Evolutionary conservation across 805 yeast species (phyloP), one percentile per base, ranked within the genome.

Genomic region (Saccharomycopsis fermentans): DNA sequence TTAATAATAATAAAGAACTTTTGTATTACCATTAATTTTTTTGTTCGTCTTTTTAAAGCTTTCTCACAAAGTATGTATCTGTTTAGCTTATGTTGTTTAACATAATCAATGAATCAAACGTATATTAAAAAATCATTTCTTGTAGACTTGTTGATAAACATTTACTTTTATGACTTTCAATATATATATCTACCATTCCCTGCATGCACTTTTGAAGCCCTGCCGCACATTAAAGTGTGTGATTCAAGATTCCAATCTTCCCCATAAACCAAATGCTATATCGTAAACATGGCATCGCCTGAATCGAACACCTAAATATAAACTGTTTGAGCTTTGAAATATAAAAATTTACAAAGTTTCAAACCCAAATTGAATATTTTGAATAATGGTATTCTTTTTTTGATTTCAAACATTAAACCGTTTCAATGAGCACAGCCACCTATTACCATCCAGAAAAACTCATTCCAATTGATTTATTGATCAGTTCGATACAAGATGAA

Each of bases 361-460:
- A n/a, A n/a, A n/a, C n/a, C n/a, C n/a, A n/a, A n/a, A n/a, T 39
- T 17, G 26, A n/a, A n/a, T 39, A 16, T 39, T 17, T n/a, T 3
- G 19, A n/a, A 21, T 17, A 39, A 39, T 17, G 24, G 12, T 9
- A 8, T 2, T 17, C 1, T 3, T 17, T 9, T 12, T 39, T n/a
- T n/a, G n/a, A n/a, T n/a, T n/a, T n/a, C n/a, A 39, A 39, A 39
- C 9, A 17, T 4, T 21, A n/a, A 21, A 5, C 11, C 4, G 16
- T 6, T 21, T 11, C 21, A 32, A 51, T 51, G 54, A 21, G 17
- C 2, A 29, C 36, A 16, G 37, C 54, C 19, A 27, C 21, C 2
- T 55, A 50, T 50, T 52, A 51, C 17, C 37, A n/a, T 27, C 51
- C 52, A n/a, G 58, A 56, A 35, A 52, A 52, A 19, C 52, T 52